phyloP scores from a whole-genome alignment of 495 filamentous ascomycete genomes.

The Aspergillus hancockii region DNA sequence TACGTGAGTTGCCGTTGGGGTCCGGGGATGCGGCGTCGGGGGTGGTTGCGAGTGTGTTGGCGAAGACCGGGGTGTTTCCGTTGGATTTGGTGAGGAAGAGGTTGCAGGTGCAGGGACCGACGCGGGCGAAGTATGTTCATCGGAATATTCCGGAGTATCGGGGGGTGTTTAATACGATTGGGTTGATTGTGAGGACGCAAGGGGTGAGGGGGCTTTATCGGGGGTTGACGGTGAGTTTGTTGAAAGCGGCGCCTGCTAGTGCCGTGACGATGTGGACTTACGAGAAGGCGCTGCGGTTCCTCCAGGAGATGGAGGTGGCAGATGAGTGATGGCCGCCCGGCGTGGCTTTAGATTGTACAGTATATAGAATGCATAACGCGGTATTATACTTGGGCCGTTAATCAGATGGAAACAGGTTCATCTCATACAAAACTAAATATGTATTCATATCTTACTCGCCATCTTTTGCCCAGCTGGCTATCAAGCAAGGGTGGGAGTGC shows the following conservation, averaged over 20 bases:
- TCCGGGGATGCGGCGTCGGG: slow-evolving; percentile 81
- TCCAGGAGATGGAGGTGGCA: slow-evolving; percentile 50
- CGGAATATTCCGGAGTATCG: slow-evolving; percentile 84
- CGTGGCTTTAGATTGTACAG: slow-evolving; percentile 1
- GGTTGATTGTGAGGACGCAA: slow-evolving; percentile 67
- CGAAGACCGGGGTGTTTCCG: slow-evolving; percentile 90
- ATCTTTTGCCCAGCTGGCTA: slow-evolving; percentile 16
- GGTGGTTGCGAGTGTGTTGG: slow-evolving; percentile 70
- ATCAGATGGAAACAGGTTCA: not conserved
- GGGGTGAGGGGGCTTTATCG: slow-evolving; percentile 82
- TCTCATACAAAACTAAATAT: not conserved
- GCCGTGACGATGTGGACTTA: slow-evolving; percentile 99
- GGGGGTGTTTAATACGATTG: slow-evolving; percentile 65
- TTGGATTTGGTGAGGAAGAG: slow-evolving; percentile 92
- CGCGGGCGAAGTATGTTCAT: slow-evolving; percentile 72
- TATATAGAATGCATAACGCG: not conserved
- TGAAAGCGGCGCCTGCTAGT: slow-evolving; percentile 94
- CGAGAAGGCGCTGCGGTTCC: slow-evolving; percentile 65
- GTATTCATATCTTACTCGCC: slow-evolving; percentile 7
- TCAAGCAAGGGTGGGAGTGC: slow-evolving; percentile 8
- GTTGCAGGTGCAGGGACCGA: slow-evolving; percentile 94
- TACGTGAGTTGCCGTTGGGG: slow-evolving; percentile 66
- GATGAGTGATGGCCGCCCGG: slow-evolving; percentile 3
- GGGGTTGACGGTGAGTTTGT: slow-evolving; percentile 80
- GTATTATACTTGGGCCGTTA: not conserved